Evolutionary conservation across 352 stramenopile genomes (phyloP), one percentile per base, ranked within the genome.

Genomic region (Phytophthora sp.): DNA sequence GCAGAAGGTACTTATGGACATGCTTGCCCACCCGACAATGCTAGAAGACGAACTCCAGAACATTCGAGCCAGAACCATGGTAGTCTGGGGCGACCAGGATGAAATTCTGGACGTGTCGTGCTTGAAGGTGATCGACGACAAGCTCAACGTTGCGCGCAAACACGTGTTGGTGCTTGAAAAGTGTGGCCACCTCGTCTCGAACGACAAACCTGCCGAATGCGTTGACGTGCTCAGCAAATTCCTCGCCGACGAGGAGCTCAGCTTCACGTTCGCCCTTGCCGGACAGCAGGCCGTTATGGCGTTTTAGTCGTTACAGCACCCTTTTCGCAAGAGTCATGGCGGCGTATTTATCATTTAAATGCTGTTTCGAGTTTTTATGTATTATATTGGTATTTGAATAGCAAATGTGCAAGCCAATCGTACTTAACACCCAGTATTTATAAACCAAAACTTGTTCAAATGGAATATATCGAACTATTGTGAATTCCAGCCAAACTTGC

Each of bases 71-170:
- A 80, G 74, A 39, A 80, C 77, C 23, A 76, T 90, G 41, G 71
- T 90, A 13, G 74, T 92, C 45, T 92, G 81, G 84, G 84, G 84
- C 54, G 77, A 87, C 30, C 64, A 88, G 44, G 84, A 92, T 58
- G 69, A 79, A 58, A 72, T 92, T 26, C 57, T 90, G 15, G 79
- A 88, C 46, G 61, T 82, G 16, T 90, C 84, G 30, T 87, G 80
- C 44, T 53, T 90, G 2, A 77, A 86, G 26, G 77, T 83, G 27
- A 68, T 92, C 26, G 53, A 88, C 26, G 57, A 85, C 21, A 80
- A 85, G 31, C 74, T 88, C 29, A 58, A 68, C 26, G 63, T 77
- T 35, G 51, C 69, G 15, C 66, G 53, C 3, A 78, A 82, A 49
- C 68, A 88, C 31, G 57, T 84, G 30, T 50, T 89, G 21, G 63